Percentiles rank a stretch among this genome's conserved stretches.
Conservation (phyloP, 2,329 filamentous ascomycete genomes). For the Ploettnerulaceae sp. region DNA sequence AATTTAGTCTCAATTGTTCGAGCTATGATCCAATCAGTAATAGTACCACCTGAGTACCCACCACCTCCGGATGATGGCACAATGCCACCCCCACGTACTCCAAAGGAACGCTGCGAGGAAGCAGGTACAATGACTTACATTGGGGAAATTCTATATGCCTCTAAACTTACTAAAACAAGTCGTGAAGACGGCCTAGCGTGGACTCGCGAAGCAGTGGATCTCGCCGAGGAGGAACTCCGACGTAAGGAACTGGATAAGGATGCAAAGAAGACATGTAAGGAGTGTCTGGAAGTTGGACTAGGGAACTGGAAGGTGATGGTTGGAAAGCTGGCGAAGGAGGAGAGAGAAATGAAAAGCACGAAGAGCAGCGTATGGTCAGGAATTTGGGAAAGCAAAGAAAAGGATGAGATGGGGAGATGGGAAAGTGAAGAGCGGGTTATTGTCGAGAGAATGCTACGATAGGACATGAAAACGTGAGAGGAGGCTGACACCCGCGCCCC, state of each 20-base stretch:
- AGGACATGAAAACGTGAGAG: no score
- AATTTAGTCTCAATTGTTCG: slow-evolving; percentile 28
- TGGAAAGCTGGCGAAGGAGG: slow-evolving; percentile 46
- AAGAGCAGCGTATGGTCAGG: slow-evolving; percentile 29
- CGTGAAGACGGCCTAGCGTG: slow-evolving; percentile 74
- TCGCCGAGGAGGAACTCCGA: slow-evolving; percentile 9
- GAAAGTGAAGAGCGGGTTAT: slow-evolving; percentile 34
- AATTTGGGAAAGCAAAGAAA: slow-evolving; percentile 22
- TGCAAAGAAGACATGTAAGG: slow-evolving; percentile 58
- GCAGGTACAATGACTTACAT: slow-evolving; percentile 85
- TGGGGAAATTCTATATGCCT: slow-evolving; percentile 83
- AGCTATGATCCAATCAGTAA: slow-evolving; percentile 28
- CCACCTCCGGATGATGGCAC: slow-evolving; percentile 66
- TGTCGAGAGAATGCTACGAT: no score
- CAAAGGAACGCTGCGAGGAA: slow-evolving; percentile 72
- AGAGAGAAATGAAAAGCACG: slow-evolving; percentile 25
- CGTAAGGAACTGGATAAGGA: slow-evolving; percentile 17
- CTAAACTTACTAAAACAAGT: slow-evolving; percentile 38
- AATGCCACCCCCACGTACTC: slow-evolving; percentile 57
- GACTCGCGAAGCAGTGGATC: slow-evolving; percentile 67
- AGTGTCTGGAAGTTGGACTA: slow-evolving; percentile 73
- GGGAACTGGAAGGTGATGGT: slow-evolving; percentile 85
- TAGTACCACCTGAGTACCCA: slow-evolving; percentile 61
- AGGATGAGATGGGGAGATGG: slow-evolving; percentile 32
- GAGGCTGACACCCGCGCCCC: no score